Percentiles rank a stretch among this genome's conserved stretches.
phyloP scores from a whole-genome alignment of 2,329 filamentous ascomycete genomes.

The Aspergillus ochraceus region DNA sequence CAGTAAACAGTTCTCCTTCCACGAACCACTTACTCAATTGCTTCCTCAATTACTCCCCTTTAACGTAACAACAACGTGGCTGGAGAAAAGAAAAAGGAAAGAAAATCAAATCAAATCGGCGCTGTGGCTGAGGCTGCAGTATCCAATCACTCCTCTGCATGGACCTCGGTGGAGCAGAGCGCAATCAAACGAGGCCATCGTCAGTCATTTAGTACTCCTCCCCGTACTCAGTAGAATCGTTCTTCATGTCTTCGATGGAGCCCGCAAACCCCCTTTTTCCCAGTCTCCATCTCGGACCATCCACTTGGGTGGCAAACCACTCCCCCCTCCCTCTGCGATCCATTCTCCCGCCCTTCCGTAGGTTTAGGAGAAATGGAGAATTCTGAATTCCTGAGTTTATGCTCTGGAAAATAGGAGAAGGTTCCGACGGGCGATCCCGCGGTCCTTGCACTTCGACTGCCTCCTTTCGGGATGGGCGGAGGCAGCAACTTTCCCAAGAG shows the following conservation, averaged over 20 bases:
- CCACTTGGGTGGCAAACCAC: conserved; percentile 4
- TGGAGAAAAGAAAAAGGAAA: background rate
- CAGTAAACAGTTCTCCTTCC: no score
- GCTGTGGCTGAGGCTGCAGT: background rate
- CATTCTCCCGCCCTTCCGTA: background rate
- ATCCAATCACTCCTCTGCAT: background rate
- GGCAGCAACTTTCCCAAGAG: conserved; percentile 2
- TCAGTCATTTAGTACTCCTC: conserved; percentile 1
- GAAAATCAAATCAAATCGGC: no score
- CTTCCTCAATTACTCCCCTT: background rate
- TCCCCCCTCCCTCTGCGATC: no score
- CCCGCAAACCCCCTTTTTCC: conserved; percentile 6
- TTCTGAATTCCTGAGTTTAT: background rate
- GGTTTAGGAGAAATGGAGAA: background rate
- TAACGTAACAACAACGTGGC: background rate
- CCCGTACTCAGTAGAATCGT: background rate
- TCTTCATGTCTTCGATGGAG: conserved; percentile 17
- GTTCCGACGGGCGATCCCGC: conserved; percentile 5
- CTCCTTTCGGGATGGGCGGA: conserved; percentile 6
- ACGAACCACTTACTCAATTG: no score
- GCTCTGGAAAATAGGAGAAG: conserved; percentile 12
- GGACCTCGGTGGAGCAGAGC: background rate
- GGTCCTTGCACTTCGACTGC: background rate
- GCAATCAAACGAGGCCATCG: conserved; percentile 13
- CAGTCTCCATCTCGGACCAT: background rate